Evolutionary conservation across 352 stramenopile species (phyloP).

Genomic region (Pythium brassicae): DNA sequence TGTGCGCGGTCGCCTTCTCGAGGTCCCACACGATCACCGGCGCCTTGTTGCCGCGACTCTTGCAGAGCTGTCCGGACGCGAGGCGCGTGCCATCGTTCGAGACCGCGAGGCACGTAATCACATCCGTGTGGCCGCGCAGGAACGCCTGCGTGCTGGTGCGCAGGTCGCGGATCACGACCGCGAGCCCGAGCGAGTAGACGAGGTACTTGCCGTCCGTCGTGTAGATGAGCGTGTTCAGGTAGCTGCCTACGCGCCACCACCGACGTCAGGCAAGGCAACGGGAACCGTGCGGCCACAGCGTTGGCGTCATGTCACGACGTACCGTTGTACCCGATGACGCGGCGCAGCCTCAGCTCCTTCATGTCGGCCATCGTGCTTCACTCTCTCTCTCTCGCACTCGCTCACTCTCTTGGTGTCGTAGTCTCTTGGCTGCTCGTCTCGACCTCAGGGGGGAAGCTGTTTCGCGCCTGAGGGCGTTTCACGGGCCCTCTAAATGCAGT

Average conservation of each 20-base stretch:
- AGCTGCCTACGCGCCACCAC: slow-evolving; percentile 31
- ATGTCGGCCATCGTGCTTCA: slow-evolving; percentile 60
- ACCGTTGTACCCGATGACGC: slow-evolving; percentile 84
- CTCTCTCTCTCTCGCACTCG: too few relatives aligned
- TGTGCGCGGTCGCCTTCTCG: slow-evolving; percentile 64
- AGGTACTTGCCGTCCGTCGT: slow-evolving; percentile 76
- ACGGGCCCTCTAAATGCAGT: not conserved
- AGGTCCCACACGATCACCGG: slow-evolving; percentile 96
- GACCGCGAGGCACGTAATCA: slow-evolving; percentile 90
- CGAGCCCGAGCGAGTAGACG: slow-evolving; percentile 84
- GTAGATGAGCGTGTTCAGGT: slow-evolving; percentile 71
- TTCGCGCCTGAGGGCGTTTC: too few relatives aligned
- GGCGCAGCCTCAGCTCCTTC: slow-evolving; percentile 67
- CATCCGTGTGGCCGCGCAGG: slow-evolving; percentile 90
- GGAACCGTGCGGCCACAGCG: not conserved
- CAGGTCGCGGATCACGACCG: slow-evolving; percentile 82
- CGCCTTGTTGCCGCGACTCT: slow-evolving; percentile 92
- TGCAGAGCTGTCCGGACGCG: slow-evolving; percentile 88
- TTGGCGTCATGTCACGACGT: not conserved
- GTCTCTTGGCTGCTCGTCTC: too few relatives aligned
- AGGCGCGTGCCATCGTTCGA: slow-evolving; percentile 89
- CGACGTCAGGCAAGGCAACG: not conserved
- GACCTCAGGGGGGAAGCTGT: too few relatives aligned
- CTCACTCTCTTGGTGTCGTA: too few relatives aligned
- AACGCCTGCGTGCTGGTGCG: slow-evolving; percentile 80